Percentiles rank a stretch among this genome's conserved stretches.
Evolutionary conservation across 106 monocot species (phyloP).

Genomic region (Narthecium ossifragum): DNA sequence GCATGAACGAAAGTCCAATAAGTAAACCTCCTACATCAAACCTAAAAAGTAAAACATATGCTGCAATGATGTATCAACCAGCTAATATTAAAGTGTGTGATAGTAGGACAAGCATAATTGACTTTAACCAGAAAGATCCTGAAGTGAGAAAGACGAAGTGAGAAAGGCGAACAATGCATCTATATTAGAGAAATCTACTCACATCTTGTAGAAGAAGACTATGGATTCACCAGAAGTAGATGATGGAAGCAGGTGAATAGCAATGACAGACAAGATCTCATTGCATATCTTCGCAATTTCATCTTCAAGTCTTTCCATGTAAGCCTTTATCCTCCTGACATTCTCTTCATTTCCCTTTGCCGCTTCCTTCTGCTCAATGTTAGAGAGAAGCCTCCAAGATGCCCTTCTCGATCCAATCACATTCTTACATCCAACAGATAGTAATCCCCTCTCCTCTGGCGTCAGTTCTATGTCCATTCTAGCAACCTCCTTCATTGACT

Average conservation of each 20-base stretch:
- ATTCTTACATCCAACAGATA: conserved; percentile 26
- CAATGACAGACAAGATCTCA: conserved; percentile 24
- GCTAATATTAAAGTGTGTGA: neutral
- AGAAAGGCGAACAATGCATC: neutral
- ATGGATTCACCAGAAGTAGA: conserved; percentile 17
- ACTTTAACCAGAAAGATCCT: neutral
- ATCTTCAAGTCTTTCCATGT: conserved; percentile 18
- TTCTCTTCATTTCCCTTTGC: conserved; percentile 3
- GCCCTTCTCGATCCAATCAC: conserved; percentile 17
- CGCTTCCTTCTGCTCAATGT: conserved; percentile 15
- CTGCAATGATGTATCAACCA: neutral
- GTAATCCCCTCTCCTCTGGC: conserved; percentile 14
- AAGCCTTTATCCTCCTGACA: conserved; percentile 9
- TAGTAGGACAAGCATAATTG: neutral
- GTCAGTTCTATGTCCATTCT: conserved; percentile 26
- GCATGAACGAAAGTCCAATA: neutral
- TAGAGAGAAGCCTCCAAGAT: conserved; percentile 14
- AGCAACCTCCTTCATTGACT: conserved; percentile 24
- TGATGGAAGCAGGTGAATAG: conserved; percentile 29
- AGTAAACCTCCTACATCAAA: neutral
- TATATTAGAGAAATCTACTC: neutral
- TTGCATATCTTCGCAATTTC: conserved; percentile 21
- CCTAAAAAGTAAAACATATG: neutral
- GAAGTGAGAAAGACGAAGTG: neutral
- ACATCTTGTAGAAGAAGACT: conserved; percentile 32